Base-by-base conservation (phyloP, 1,284 basidiomycete genomes). In the Tilletia indica region DNA sequence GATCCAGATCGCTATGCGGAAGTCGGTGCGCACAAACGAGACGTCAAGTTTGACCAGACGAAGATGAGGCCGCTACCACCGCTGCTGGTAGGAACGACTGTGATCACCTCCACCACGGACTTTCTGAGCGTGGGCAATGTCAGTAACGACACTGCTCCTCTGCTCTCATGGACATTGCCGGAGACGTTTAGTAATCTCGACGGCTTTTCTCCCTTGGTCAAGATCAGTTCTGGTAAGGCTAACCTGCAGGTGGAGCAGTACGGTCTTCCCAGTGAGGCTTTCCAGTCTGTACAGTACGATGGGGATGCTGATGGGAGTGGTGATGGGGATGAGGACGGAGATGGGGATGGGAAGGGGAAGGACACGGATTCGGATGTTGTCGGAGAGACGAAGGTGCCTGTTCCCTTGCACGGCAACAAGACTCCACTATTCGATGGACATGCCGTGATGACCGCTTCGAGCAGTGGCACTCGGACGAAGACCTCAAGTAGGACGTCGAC, bases 261-360 rank as follows among this genome's bases (percentile, higher is more conserved):
- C 21, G 58, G 58, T 36, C 58, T 63, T 2, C 58, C 58, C 8
- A 63, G 58, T 31, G 58, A 63, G 34, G 58, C 58, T 16, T 63
- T 63, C 16, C 12, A 54, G 51, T 19, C 51, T 36, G 58, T 63
- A 6, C 58, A 63, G 31, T 8, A 34, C 5, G 19, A 16, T 9
- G 58, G 36, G 21, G 34, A 63, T 14, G 58, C 48, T 12, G 48
- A 12, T 49, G 48, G 14, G 48, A 49, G 14, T n/a, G 48, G n/a
- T 49, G 48, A 49, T n/a, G 12, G 14, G 12, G 48, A 49, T 58
- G 14, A 1, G 16, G 54, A 58, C 14, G 54, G 25, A 58, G 47
- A 48, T 12, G 12, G 47, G 11, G 47, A 48, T n/a, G 47, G n/a
- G 47, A 11, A 12, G 12, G 47, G n/a, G 12, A 12, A 54, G 42